phyloP scores from a whole-genome alignment of 75 land plant genomes.

The Picea glauca region DNA sequence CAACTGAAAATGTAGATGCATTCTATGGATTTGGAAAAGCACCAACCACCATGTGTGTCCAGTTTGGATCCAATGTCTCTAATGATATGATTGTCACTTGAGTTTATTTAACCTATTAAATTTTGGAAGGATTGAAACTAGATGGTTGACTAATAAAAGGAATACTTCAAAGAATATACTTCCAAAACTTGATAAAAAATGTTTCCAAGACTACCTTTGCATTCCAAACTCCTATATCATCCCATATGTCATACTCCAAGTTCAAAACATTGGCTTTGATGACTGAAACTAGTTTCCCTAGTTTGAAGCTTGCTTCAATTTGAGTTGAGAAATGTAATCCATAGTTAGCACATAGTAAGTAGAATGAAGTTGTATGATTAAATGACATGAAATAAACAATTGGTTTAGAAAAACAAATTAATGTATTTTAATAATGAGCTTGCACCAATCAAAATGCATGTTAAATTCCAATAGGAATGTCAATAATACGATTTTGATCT shows the following conservation, averaged over 20 bases:
- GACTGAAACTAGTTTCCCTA: constrained; percentile 31
- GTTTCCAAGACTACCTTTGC: constrained; percentile 25
- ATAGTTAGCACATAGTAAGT: too few relatives aligned
- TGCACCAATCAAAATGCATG: too few relatives aligned
- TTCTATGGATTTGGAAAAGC: too few relatives aligned
- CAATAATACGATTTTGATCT: too few relatives aligned
- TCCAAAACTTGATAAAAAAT: not conserved
- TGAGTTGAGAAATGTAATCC: constrained; percentile 25
- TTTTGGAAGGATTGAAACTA: constrained; percentile 2
- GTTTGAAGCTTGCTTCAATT: constrained; percentile 49
- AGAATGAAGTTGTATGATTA: too few relatives aligned
- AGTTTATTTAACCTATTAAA: not conserved
- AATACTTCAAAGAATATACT: not conserved
- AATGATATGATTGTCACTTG: constrained; percentile 43
- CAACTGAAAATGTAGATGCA: too few relatives aligned
- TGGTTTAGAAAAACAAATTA: too few relatives aligned
- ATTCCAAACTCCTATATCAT: constrained; percentile 30
- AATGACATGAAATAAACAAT: too few relatives aligned
- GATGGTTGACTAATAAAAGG: not conserved
- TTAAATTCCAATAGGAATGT: too few relatives aligned
- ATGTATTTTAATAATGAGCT: too few relatives aligned
- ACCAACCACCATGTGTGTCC: too few relatives aligned
- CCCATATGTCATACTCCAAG: constrained; percentile 36
- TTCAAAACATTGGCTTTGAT: constrained; percentile 29
- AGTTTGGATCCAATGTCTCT: constrained; percentile 6